These are phyloP conservation scores for Sphagnum fallax DNA, from an alignment of 228 moss, liverwort and hornwort genomes.

Conservation along the genomic window DNA sequence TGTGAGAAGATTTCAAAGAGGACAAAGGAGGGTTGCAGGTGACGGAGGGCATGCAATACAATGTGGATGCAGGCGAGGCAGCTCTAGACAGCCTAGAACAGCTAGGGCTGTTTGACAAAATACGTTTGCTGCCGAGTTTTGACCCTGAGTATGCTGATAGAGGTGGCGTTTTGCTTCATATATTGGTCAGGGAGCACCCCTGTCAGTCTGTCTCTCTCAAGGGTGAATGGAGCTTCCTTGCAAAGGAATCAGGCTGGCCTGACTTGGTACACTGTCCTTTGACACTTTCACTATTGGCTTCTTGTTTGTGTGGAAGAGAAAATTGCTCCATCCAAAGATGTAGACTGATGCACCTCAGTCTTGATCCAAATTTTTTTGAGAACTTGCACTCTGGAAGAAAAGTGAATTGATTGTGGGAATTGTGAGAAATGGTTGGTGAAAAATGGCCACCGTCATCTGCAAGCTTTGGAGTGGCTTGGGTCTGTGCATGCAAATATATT, in stretches of 20 bases:
- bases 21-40: constrained; percentile 42
- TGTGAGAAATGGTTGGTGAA: too few species aligned
- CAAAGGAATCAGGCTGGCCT: constrained; percentile 44
- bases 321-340: too few species aligned
- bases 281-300: background rate
- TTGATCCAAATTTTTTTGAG: too few species aligned
- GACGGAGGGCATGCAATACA: constrained; percentile 59
- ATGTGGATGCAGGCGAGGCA: constrained; percentile 51
- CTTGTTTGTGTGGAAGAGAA: background rate
- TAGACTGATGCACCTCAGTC: too few species aligned
- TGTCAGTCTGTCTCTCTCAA: constrained; percentile 33
- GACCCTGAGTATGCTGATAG: constrained; percentile 44
- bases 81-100: constrained; percentile 44
- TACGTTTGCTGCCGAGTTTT: constrained; percentile 40
- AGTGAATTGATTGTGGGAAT: too few species aligned
- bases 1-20: background rate
- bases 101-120: constrained; percentile 62
- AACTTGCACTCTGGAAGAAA: too few species aligned
- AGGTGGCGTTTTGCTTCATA: constrained; percentile 31
- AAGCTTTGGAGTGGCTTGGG: too few species aligned
- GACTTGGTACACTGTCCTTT: constrained; percentile 5
- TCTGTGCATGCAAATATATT: too few species aligned
- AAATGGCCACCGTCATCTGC: too few species aligned
- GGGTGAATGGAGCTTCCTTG: constrained; percentile 59
- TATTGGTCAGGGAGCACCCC: constrained; percentile 37